Base-by-base conservation (phyloP, 306 rosid genomes). In the Sicyos baderoa region DNA sequence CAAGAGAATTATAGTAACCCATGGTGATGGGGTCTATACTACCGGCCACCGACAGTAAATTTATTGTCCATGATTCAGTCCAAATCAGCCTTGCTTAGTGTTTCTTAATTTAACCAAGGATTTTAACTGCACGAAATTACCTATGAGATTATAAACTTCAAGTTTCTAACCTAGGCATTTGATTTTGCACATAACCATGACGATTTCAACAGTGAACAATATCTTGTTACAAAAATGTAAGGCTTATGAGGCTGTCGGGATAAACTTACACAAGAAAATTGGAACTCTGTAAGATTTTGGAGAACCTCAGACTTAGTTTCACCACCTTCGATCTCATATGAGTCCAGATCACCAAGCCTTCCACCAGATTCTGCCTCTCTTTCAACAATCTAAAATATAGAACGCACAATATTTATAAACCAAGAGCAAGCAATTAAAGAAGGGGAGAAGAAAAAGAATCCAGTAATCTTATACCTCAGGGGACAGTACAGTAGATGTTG, bases 241-340 rank as follows among this genome's bases (percentile, higher is more conserved):
- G 47, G 10, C 50, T 45, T 45, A 45, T 10, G 70, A 25, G 21
- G 23, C 48, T 32, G 29, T 9, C 9, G 1, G 49, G 51, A 22
- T 37, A 9, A 25, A 86, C 97, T 86, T 82, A 93, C 99, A 81
- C 97, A 93, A 80, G 96, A 93, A 80, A 93, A 90, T 84, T 93
- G 96, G 84, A 86, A 93, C 88, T 93, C 99, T 0, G 96, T 11
- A 78, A 93, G 84, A 80, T 93, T 93, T 79, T 93, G 97, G 76
- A 93, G 94, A 77, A 93, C 54, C 79, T 90, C 99, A 54, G 91
- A 80, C 82, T 93, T 93, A 22, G 99, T 84, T 68, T 93, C 99
- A 9, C 97, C 99, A 69, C 97, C 97, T 86, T 93, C 99, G 78
- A 93, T 79, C 87, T 93, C 99, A 75, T 93, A 93, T 6, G 85